These are phyloP conservation scores for Euphorbia schlechtendalii DNA, from an alignment of 441 rosid genomes.

Conservation along the genomic window DNA sequence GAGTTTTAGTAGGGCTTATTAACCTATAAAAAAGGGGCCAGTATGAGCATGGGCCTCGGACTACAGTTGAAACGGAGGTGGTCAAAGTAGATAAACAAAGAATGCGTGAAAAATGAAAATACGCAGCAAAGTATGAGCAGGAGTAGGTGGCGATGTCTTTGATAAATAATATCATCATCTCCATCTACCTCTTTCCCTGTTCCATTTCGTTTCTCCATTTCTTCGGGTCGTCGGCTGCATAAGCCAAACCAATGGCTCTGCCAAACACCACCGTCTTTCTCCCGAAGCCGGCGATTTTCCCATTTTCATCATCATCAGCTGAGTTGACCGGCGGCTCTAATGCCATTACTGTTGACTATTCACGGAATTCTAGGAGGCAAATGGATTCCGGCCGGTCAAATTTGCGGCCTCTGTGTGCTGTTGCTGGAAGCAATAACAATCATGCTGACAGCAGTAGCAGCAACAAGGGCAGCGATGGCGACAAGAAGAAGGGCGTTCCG, in stretches of 20 bases:
- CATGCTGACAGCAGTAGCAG: conserved; percentile 2
- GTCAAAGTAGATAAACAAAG: too few relatives aligned
- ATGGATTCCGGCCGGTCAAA: conserved; percentile 13
- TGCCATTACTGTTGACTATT: background rate
- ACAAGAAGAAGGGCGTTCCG: conserved; percentile 43
- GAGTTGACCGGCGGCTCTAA: background rate
- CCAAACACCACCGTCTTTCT: conserved; percentile 6
- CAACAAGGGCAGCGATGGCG: conserved; percentile 25
- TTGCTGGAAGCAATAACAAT: conserved; percentile 2
- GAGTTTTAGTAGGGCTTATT: too few relatives aligned
- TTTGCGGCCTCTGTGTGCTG: conserved; percentile 5
- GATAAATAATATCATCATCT: background rate
- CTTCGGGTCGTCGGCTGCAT: too few relatives aligned
- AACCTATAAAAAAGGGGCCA: too few relatives aligned
- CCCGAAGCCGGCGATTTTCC: background rate
- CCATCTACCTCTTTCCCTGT: background rate
- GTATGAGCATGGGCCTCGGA: too few relatives aligned
- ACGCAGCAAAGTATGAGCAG: background rate
- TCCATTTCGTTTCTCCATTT: too few relatives aligned
- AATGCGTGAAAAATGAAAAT: too few relatives aligned
- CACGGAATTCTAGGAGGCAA: conserved; percentile 4
- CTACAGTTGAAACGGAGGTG: too few relatives aligned
- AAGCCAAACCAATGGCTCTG: conserved; percentile 17
- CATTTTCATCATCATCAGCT: background rate
- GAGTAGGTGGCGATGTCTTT: conserved; percentile 7